A percentile compares a stretch with the other conserved stretches of the same genome.
phyloP scores from a whole-genome alignment of 768 basidiomycete species.

The Agaricus subrufescens region DNA sequence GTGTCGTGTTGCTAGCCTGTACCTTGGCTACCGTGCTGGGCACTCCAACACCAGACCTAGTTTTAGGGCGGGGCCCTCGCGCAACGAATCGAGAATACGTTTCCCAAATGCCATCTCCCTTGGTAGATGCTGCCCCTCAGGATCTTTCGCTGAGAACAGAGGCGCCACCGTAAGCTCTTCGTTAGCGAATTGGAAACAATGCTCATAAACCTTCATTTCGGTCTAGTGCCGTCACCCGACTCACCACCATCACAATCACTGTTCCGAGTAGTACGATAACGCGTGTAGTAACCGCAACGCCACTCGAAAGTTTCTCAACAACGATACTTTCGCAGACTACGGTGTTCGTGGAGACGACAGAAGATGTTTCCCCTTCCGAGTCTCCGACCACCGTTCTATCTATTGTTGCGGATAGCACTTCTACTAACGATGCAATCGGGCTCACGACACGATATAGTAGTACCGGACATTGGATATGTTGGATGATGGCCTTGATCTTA shows the following conservation, averaged over 20 bases:
- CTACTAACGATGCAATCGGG: neutral
- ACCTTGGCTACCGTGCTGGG: neutral
- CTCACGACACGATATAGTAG: neutral
- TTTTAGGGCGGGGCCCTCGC: neutral
- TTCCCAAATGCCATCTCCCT: no score
- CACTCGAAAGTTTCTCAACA: neutral
- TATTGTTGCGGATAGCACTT: neutral
- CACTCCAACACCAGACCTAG: neutral
- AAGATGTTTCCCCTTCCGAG: neutral
- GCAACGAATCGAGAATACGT: no score
- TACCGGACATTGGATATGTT: neutral
- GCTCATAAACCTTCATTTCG: neutral
- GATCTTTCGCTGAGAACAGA: no score
- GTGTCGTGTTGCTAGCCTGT: neutral
- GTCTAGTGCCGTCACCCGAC: neutral
- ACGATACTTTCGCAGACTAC: neutral
- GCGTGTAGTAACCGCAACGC: neutral
- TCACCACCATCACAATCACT: neutral
- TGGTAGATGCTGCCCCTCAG: neutral
- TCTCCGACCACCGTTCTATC: neutral
- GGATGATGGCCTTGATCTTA: neutral
- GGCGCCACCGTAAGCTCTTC: no score
- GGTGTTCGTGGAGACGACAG: neutral
- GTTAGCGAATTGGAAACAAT: neutral
- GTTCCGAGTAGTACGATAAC: slow-evolving; percentile 9